Base-by-base conservation (phyloP, 2,329 filamentous ascomycete species). In the Pestalotiopsis sp. region DNA sequence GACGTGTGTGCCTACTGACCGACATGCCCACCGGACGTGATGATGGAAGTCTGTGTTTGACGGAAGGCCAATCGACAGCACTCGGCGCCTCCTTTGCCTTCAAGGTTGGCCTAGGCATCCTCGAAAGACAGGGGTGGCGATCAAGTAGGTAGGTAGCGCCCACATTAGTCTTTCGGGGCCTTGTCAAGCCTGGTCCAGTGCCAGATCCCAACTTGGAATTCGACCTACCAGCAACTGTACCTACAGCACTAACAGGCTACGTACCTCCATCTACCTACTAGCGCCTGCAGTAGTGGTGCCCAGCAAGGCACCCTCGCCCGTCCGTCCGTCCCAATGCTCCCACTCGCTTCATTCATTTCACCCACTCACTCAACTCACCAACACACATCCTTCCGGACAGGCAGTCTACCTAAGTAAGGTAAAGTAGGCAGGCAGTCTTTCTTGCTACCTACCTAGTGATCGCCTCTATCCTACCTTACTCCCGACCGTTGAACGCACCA, bases 1-100 rank as follows among this genome's bases (percentile, higher is more conserved):
- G 31, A 36, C 9, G 31, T 36, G 31, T 36, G 31, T 36, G 31
- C 31, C 31, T 36, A 36, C 49, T 56, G 49, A 56, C 49, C 20
- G 49, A 56, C 20, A 56, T 20, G 14, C 14, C 14, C 14, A 13
- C 49, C 20, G 49, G 49, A 17, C 49, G 20, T 17, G 14, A 20
- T 20, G 49, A 56, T 56, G 14, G 14, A 17, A 17, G 14, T 17
- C 49, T 56, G 14, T 56, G 14, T 56, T 56, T 12, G 14, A 56
- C 49, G 6, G 14, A 17, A 17, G 14, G 14, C 49, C 49, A 56
- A 17, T 56, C 49, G 14, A 17, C 20, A 17, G 49, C 49, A 17
- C 49, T 56, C 49, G 14, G 49, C 49, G 14, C 49, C 14, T 56
- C 14, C 14, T 20, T 20, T 20, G 49, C 20, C 49, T 76, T 76